Conservation (phyloP, 2,329 filamentous ascomycete species). For the Cladobotryum protrusum region DNA sequence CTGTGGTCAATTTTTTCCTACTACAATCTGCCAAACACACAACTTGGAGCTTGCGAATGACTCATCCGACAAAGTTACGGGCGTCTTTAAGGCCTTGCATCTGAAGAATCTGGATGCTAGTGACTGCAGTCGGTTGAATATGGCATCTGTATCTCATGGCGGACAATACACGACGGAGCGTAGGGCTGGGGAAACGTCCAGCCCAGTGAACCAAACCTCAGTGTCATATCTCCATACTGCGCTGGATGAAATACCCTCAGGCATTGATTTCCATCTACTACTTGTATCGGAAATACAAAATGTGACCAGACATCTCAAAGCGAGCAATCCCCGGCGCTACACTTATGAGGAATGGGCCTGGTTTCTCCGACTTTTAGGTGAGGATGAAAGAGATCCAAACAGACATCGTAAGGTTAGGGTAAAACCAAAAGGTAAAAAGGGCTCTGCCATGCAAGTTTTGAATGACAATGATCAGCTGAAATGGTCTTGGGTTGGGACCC, state of each 20-base stretch:
- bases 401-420: neutral
- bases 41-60: neutral
- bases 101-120: too few relatives aligned
- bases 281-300: neutral
- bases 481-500: constrained; percentile 1
- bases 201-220: neutral
- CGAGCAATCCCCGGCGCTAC: constrained; percentile 49
- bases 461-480: neutral
- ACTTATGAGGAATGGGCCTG: constrained; percentile 81
- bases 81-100: neutral
- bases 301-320: neutral
- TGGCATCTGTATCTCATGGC: neutral
- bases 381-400: neutral
- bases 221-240: constrained; percentile 42
- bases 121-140: neutral
- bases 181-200: neutral
- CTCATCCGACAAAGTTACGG: neutral
- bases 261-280: neutral
- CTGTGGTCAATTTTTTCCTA: neutral
- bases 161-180: neutral
- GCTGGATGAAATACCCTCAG: constrained; percentile 36
- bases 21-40: neutral
- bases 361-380: constrained; percentile 56
- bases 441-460: constrained; percentile 43
- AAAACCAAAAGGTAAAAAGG: constrained; percentile 50